These are phyloP conservation scores for Vitis hybrid DNA, from an alignment of 177 flowering plant species.

Conservation along the genomic window DNA sequence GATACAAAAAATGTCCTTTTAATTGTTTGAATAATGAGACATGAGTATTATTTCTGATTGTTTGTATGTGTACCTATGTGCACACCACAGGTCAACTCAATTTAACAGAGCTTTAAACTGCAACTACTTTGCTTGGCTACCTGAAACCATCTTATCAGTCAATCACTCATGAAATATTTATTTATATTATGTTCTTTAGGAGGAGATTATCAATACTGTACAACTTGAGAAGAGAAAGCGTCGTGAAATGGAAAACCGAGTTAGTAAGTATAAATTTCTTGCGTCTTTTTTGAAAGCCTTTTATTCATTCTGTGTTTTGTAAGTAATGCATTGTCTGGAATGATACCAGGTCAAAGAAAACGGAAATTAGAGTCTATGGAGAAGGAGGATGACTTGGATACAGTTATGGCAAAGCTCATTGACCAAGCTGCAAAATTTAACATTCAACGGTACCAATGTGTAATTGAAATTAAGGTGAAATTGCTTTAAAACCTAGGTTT, in stretches of 20 bases:
- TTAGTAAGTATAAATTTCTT: constrained; percentile 50
- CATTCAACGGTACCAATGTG: constrained; percentile 45
- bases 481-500: constrained; percentile 12
- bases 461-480: constrained; percentile 63
- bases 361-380: constrained; percentile 54
- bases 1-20: background rate
- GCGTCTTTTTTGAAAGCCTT: background rate
- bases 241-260: constrained; percentile 55
- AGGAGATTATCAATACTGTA: constrained; percentile 39
- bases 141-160: background rate
- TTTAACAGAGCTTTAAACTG: background rate
- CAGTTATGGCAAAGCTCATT: constrained; percentile 45
- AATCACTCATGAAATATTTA: background rate
- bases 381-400: constrained; percentile 59
- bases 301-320: background rate
- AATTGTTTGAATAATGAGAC: background rate
- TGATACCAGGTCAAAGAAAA: constrained; percentile 56
- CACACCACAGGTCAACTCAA: background rate
- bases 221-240: constrained; percentile 52
- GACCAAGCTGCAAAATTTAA: constrained; percentile 54
- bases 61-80: background rate
- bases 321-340: background rate
- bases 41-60: background rate
- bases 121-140: background rate
- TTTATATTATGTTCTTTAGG: constrained; percentile 37